These are phyloP conservation scores for Butyriboletus loyo DNA, from an alignment of 768 basidiomycete genomes.

Conservation along the genomic window DNA sequence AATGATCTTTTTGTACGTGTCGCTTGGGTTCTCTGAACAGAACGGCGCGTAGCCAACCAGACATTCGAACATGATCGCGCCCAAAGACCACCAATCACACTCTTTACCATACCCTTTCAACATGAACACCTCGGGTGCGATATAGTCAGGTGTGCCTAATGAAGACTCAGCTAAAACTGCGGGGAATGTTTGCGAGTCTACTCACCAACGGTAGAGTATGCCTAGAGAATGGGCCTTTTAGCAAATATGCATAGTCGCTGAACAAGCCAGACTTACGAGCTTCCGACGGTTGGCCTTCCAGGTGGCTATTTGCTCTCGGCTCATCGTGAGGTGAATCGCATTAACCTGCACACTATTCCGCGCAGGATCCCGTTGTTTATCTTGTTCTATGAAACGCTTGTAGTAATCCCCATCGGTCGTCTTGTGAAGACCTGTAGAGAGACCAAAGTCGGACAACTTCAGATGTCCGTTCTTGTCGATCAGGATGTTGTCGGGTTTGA, in stretches of 20 bases:
- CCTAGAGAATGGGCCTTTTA: constrained; percentile 44
- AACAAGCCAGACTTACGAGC: constrained; percentile 49
- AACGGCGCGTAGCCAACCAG: constrained; percentile 97
- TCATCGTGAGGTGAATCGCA: constrained; percentile 96
- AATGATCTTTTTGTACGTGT: constrained; percentile 98
- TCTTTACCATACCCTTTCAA: constrained; percentile 98
- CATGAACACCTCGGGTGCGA: constrained; percentile 96
- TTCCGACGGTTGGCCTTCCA: constrained; percentile 99
- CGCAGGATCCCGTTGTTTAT: constrained; percentile 59
- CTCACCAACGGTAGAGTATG: constrained; percentile 82
- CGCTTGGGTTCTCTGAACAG: constrained; percentile 94
- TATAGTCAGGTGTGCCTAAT: constrained; percentile 51
- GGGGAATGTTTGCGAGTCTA: background rate
- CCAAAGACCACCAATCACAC: constrained; percentile 99
- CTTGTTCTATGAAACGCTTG: constrained; percentile 82
- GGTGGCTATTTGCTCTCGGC: constrained; percentile 93
- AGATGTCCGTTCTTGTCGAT: constrained; percentile 97
- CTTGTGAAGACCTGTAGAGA: constrained; percentile 97
- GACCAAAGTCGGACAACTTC: constrained; percentile 96
- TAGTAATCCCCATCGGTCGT: constrained; percentile 93
- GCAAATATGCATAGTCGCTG: background rate
- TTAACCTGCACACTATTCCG: constrained; percentile 98
- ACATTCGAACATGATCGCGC: constrained; percentile 99
- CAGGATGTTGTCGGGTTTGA: constrained; percentile 98
- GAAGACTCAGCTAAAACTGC: background rate